Percentiles rank a stretch among this genome's conserved stretches.
Evolutionary conservation across 2,329 filamentous ascomycete genomes (phyloP).

Genomic region (Colletotrichum salicis): DNA sequence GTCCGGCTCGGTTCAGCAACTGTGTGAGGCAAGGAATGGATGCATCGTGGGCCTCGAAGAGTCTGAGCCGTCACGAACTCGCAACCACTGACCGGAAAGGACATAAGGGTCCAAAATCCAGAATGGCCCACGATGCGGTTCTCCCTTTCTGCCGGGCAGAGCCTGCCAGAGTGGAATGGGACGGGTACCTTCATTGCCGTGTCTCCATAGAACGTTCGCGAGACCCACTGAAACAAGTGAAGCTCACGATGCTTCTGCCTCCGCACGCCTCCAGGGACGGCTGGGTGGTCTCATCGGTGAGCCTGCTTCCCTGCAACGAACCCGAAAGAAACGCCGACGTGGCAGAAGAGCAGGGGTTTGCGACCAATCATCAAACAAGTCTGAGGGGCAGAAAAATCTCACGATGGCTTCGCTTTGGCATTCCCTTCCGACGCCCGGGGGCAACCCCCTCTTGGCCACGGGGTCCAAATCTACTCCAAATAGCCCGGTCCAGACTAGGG

Average conservation of each 20-base stretch:
- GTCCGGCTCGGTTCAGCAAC: not conserved
- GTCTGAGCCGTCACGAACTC: not conserved
- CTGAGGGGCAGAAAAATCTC: constrained; percentile 17
- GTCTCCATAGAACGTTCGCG: constrained; percentile 22
- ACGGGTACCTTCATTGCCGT: not conserved
- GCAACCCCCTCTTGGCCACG: constrained; percentile 12
- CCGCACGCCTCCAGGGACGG: not conserved
- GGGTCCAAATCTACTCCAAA: constrained; percentile 6
- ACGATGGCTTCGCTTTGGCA: constrained; percentile 35
- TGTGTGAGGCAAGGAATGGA: not conserved
- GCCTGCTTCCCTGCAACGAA: constrained; percentile 12
- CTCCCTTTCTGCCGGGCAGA: not conserved
- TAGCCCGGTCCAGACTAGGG: constrained; percentile 31
- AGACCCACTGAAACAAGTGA: constrained; percentile 20
- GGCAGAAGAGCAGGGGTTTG: constrained; percentile 11
- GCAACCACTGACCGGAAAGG: not conserved
- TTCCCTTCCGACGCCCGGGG: constrained; percentile 5
- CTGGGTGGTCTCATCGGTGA: not conserved
- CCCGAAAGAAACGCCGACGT: constrained; percentile 28
- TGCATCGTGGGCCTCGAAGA: constrained; percentile 13
- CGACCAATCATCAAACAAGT: not conserved
- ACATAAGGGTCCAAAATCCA: not conserved
- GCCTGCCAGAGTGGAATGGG: not conserved
- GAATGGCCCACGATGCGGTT: constrained; percentile 11
- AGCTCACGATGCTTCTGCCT: constrained; percentile 17